Evolutionary conservation across 2,329 filamentous ascomycete species (phyloP).

Genomic region (Ophiostoma fasciatum): DNA sequence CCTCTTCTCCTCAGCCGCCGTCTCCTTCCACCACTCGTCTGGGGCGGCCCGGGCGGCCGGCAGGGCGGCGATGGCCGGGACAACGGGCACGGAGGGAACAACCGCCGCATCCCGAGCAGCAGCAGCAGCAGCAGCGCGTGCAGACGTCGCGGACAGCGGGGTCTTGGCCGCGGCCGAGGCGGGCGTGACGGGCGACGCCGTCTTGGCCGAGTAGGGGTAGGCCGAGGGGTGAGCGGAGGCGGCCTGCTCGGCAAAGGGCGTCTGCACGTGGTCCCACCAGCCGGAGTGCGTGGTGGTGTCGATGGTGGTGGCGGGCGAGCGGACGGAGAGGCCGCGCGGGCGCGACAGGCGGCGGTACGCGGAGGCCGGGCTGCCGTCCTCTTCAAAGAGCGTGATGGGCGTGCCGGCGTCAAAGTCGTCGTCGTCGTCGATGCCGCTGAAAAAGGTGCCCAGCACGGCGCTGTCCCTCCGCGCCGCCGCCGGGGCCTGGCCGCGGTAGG

Average conservation of each 20-base stretch:
- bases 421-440: too few relatives aligned
- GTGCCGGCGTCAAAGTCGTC: constrained; percentile 36
- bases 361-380: constrained; percentile 37
- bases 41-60: background rate
- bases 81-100: background rate
- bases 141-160: background rate
- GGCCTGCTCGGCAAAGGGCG: constrained; percentile 47
- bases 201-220: constrained; percentile 27
- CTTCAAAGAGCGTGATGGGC: constrained; percentile 55
- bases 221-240: too few relatives aligned
- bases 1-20: constrained; percentile 14
- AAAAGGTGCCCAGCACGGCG: constrained; percentile 23
- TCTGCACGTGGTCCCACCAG: constrained; percentile 67
- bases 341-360: constrained; percentile 24
- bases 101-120: constrained; percentile 2
- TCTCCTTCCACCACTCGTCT: constrained; percentile 24
- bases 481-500: constrained; percentile 14
- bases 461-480: background rate
- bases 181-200: constrained; percentile 13
- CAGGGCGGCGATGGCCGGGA: background rate
- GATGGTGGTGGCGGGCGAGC: constrained; percentile 28
- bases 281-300: constrained; percentile 41
- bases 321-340: constrained; percentile 19
- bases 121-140: background rate
- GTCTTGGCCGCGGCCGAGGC: constrained; percentile 3